Evolutionary conservation across 257 asterid genomes (phyloP), one percentile per base, ranked within the genome.

Genomic region (Echium plantagineum): DNA sequence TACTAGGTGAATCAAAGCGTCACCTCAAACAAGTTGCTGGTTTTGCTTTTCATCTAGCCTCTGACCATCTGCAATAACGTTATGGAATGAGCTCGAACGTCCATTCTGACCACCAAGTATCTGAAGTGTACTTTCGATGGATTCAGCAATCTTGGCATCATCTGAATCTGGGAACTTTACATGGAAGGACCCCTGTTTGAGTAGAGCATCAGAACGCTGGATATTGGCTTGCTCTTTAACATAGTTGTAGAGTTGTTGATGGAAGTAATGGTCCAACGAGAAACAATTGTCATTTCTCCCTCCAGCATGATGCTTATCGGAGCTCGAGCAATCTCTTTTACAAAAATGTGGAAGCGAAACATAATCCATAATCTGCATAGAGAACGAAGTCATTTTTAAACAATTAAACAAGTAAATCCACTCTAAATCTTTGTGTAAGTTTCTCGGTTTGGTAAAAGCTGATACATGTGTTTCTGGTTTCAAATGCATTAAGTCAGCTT

Each of bases 261-360:
- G 97, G 67, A 81, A 87, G 16, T 79, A 64, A 74, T 87, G 94
- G 61, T 90, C 95, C 57, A 85, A 59, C 10, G 94, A 85, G 61
- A 81, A 90, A 72, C 96, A 90, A 55, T 83, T 74, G 61, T 80
- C 72, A 9, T 19, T 35, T 35, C 46, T 35, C 46, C 76, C 94
- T 62, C 72, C 70, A 64, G 74, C 69, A 9, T 81, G 57, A 63
- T 76, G 68, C 52, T 76, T 76, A 30, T 94, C 78, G 9, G 94
- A 81, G 7, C 95, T 90, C 1, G 95, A 84, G 31, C 94, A 89
- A 72, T 81, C 96, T 72, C 75, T 78, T 75, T 76, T 75, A 71
- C 95, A 87, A 68, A 90, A 90, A 68, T 90, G 95, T 55, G 97
- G 97, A 67, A 90, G 94, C 18, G 90, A 78, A 69, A 81, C 85